phyloP scores from a whole-genome alignment of 768 basidiomycete species.

The Kwoniella sp. region DNA sequence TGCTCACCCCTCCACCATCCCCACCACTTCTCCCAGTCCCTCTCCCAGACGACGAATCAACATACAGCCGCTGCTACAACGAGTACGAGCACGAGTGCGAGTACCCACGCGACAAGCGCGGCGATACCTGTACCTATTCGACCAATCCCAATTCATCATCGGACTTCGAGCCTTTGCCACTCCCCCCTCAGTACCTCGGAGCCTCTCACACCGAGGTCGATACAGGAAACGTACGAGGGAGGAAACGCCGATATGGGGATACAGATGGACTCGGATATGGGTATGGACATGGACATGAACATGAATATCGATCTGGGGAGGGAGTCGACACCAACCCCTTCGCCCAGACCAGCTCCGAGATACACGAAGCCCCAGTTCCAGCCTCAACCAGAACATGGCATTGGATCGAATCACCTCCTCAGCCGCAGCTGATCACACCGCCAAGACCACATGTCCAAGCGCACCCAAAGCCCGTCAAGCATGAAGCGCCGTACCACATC shows the following conservation, averaged over 20 bases:
- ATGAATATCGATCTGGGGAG: not conserved
- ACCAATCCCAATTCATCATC: slow-evolving; percentile 7
- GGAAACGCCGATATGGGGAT: not conserved
- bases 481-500: too few relatives aligned
- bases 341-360: not conserved
- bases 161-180: slow-evolving; percentile 16
- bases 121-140: not conserved
- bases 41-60: not conserved
- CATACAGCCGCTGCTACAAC: not conserved
- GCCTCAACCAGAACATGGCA: not conserved
- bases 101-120: not conserved
- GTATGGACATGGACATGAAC: not conserved
- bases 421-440: not conserved
- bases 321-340: not conserved
- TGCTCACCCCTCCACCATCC: slow-evolving; percentile 22
- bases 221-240: not conserved
- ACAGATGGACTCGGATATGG: not conserved
- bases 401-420: not conserved
- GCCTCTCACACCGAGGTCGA: slow-evolving; percentile 16
- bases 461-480: too few relatives aligned
- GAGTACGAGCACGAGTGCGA: too few relatives aligned
- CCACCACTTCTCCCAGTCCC: slow-evolving; percentile 17
- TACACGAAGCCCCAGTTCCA: not conserved
- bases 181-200: slow-evolving; percentile 21
- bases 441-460: not conserved